Evolutionary conservation across 1,139 yeast genomes (phyloP).

Genomic region (Lodderomyces metapsilosis): DNA sequence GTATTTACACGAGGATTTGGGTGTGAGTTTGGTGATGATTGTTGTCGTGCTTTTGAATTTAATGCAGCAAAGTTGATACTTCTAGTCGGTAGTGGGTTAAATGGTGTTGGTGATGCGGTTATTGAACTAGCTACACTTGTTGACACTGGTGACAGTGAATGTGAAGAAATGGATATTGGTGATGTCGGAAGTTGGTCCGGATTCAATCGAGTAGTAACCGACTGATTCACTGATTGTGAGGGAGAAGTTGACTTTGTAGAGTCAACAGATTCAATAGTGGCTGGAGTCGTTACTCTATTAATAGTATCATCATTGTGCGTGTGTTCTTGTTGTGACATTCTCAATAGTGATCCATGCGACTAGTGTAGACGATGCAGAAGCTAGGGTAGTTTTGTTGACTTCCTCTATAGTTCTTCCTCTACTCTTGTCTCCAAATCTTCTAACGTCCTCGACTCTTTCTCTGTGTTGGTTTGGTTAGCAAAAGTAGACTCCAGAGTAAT

Average conservation of each 20-base stretch:
- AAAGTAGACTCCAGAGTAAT: no score
- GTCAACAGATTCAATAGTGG: neutral
- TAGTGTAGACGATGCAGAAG: no score
- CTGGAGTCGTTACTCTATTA: neutral
- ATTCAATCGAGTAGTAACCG: neutral
- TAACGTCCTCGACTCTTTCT: no score
- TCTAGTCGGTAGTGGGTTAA: slow-evolving; percentile 10
- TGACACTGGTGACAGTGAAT: slow-evolving; percentile 2
- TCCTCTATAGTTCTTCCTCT: no score
- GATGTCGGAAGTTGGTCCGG: neutral
- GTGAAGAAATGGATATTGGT: neutral
- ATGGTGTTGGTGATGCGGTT: slow-evolving; percentile 2
- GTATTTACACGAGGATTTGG: slow-evolving; percentile 1
- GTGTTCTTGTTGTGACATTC: slow-evolving; percentile 1
- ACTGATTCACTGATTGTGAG: neutral
- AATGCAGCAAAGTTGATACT: slow-evolving; percentile 7
- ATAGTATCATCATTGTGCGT: neutral
- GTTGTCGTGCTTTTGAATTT: slow-evolving; percentile 4
- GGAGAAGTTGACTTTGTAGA: neutral
- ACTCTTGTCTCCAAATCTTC: no score
- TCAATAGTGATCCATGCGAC: neutral
- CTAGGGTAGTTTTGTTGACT: no score
- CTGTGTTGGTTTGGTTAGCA: no score
- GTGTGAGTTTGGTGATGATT: neutral
- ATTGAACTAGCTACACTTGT: neutral